Conservation (phyloP, 352 stramenopile species). For the Globisporangium irregulare region DNA sequence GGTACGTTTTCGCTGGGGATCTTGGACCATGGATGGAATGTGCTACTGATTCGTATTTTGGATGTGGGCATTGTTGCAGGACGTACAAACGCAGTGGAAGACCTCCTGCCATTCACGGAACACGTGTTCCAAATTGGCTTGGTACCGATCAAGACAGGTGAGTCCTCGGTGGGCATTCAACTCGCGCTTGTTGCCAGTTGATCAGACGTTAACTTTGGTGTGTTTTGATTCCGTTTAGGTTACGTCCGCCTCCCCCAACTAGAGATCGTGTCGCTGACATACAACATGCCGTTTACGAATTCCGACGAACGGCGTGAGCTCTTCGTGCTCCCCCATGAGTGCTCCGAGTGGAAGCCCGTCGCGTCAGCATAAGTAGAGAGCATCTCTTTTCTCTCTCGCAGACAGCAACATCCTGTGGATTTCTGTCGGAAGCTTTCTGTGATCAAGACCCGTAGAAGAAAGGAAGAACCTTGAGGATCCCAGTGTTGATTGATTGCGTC, state of each 20-base stretch:
- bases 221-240: slow-evolving; percentile 25
- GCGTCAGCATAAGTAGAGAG: background rate
- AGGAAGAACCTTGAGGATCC: background rate
- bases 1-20: slow-evolving; percentile 23
- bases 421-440: background rate
- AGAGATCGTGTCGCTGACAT: slow-evolving; percentile 74
- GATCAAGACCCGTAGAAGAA: background rate
- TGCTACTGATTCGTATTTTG: background rate
- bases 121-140: slow-evolving; percentile 63
- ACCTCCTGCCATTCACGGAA: slow-evolving; percentile 70
- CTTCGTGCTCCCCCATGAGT: slow-evolving; percentile 69
- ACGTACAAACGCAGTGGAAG: slow-evolving; percentile 66
- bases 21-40: background rate
- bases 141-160: slow-evolving; percentile 77
- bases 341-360: slow-evolving; percentile 39
- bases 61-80: slow-evolving; percentile 24
- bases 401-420: background rate
- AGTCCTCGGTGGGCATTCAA: background rate
- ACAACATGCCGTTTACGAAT: slow-evolving; percentile 62
- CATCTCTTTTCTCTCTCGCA: background rate
- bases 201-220: slow-evolving; percentile 13
- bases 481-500: background rate
- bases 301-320: slow-evolving; percentile 70
- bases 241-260: slow-evolving; percentile 68
- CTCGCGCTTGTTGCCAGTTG: background rate